Evolutionary conservation across 371 early-diverging fungal species (phyloP), one percentile per base, ranked within the genome.

Genomic region (Apophysomyces elegans): DNA sequence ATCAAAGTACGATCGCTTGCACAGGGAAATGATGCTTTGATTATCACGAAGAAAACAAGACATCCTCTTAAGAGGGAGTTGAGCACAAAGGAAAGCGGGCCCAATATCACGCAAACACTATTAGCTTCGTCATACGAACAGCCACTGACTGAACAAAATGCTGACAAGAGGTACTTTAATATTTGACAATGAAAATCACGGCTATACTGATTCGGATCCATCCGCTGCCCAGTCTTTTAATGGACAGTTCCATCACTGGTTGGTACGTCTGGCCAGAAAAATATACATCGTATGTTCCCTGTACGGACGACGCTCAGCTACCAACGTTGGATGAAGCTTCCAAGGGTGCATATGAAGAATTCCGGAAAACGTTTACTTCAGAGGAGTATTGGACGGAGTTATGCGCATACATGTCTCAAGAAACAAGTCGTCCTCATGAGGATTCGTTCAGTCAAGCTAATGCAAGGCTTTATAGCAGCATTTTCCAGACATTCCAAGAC

Each of bases 201-300:
- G 21, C 5, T 50, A 21, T 18, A 50, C 41, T 5, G 44, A 38
- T 26, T 13, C 12, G 18, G 13, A 26, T 35, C 36, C 21, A 9
- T 37, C 44, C 57, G n/a, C 60, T 16, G 56, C 6, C 3, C 58
- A 85, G 84, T 50, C 41, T 79, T 11, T 69, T 89, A 14, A 74
- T 84, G 1, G 92, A 92, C 46, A 78, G 79, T 18, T 66, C 71
- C 1, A 61, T 77, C 1, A 73, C 83, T 12, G 96, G 94, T 1
- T 94, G 94, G 93, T 84, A 87, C 65, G 91, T 82, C 5, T 93
- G 93, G 92, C 92, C 93, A 2, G 70, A 77, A 26, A 66, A 76
- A 2, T 81, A 78, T 65, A 81, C 80, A 46, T 84, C 79, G 0
- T 91, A 91, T 67, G 62, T 73, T 1, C 72, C 78, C 6, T 78